phyloP scores from a whole-genome alignment of 108 stramenopile genomes.

The Nannochloropsis granulata region DNA sequence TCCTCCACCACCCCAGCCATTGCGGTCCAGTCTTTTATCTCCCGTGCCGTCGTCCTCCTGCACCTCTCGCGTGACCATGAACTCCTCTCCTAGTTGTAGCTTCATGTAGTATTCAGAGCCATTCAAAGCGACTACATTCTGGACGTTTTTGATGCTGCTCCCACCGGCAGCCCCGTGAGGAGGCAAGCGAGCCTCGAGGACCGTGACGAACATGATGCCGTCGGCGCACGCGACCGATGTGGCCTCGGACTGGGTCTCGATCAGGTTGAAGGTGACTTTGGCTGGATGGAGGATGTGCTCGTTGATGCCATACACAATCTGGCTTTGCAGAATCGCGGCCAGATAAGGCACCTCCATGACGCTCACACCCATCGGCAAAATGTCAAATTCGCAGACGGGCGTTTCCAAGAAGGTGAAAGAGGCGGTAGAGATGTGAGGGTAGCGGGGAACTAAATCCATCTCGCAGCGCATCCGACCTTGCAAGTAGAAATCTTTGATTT shows the following conservation, averaged over 20 bases:
- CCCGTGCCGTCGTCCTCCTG: background rate
- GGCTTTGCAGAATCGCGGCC: background rate
- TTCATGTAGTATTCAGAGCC: background rate
- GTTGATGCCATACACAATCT: background rate
- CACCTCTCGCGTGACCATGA: background rate
- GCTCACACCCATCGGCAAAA: background rate
- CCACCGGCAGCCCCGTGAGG: background rate
- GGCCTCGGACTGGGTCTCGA: background rate
- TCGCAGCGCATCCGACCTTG: background rate
- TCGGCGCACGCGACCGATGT: background rate
- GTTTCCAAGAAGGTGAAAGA: background rate
- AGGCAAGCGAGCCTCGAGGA: background rate
- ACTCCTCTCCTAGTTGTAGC: background rate
- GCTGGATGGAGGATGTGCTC: background rate
- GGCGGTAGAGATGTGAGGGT: background rate
- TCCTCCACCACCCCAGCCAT: background rate
- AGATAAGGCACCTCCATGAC: background rate
- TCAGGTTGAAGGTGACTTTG: background rate
- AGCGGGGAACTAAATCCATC: background rate
- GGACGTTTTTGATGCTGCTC: background rate
- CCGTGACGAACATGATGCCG: background rate
- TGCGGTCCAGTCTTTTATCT: background rate
- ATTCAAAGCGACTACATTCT: background rate
- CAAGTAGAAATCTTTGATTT: background rate
- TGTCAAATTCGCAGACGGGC: background rate